Evolutionary conservation across 768 basidiomycete species (phyloP), one percentile per base, ranked within the genome.

Genomic region (Phanerodontia chrysosporium): DNA sequence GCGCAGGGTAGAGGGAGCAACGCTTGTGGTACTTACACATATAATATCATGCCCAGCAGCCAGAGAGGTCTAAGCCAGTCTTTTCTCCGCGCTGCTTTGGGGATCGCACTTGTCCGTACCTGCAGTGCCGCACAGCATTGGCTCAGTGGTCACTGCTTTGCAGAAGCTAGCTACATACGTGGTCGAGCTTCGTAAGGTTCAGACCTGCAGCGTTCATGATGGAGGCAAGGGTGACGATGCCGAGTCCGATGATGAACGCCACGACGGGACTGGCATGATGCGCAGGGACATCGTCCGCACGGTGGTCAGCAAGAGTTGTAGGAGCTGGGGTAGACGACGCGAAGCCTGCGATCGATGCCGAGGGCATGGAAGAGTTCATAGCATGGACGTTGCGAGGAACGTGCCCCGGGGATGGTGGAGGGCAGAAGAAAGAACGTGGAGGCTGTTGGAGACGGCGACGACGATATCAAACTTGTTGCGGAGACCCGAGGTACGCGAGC

Each of bases 141-240:
- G 25, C 22, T 54, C 28, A 32, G 28, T 5, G 42, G n/a, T 18
- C 12, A 51, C 29, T 14, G 24, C 35, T 36, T 35, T 24, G 4
- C 27, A 30, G 24, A n/a, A 48, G 44, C 28, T 18, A 16, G 21
- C 30, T n/a, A 76, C 86, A 64, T 57, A 89, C 86, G 82, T 95
- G 93, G 74, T 97, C 95, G 44, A 96, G 75, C 73, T 98, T 98
- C 36, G 93, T 95, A 59, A 98, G 77, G 69, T 97, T 98, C 44
- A 98, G 79, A n/a, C 95, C 95, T 0, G 89, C 91, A 32, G 92
- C 92, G 66, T 92, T 94, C 64, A 93, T 80, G n/a, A 92, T 80
- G 18, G 89, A 92, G 0, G 93, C 89, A 7, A 90, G 76, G 2
- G 92, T 75, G 49, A 97, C 85, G 64, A 98, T 96, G 45, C 87